Evolutionary conservation across 352 stramenopile species (phyloP).

Genomic region (Phytophthora melonis): DNA sequence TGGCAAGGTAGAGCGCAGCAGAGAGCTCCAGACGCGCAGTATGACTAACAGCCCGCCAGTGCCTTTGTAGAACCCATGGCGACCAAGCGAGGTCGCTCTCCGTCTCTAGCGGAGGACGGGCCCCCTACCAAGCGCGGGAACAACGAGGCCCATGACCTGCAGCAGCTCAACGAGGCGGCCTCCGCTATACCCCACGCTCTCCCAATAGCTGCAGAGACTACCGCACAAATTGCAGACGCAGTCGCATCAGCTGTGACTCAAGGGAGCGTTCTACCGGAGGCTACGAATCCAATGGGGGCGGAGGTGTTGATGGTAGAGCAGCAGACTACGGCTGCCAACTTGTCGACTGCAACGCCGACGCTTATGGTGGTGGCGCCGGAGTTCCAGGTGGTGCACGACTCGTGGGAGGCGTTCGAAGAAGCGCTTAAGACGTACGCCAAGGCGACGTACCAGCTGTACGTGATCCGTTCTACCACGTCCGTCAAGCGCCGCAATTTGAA

Average conservation of each 20-base stretch:
- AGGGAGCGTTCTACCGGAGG: neutral
- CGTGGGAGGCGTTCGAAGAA: constrained; percentile 74
- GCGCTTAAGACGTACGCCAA: constrained; percentile 68
- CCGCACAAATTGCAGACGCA: constrained; percentile 6
- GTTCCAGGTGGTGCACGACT: constrained; percentile 63
- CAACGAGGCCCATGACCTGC: constrained; percentile 12
- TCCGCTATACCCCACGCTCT: neutral
- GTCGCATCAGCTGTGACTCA: constrained; percentile 6
- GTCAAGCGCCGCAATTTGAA: constrained; percentile 76
- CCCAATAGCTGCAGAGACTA: neutral
- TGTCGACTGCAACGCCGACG: constrained; percentile 7
- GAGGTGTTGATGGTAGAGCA: constrained; percentile 6
- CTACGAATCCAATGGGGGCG: neutral
- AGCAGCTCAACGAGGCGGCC: constrained; percentile 5
- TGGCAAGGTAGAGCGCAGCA: constrained; percentile 12
- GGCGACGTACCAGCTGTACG: constrained; percentile 76
- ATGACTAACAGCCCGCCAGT: constrained; percentile 4
- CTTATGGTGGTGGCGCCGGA: constrained; percentile 49
- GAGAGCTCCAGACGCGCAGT: neutral
- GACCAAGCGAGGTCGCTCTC: constrained; percentile 34
- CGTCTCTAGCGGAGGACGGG: constrained; percentile 16
- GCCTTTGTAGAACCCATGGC: constrained; percentile 10
- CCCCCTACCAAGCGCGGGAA: constrained; percentile 27
- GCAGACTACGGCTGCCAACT: neutral
- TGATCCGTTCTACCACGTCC: constrained; percentile 82